A percentile compares a stretch with the other conserved stretches of the same genome.
These are phyloP conservation scores for Metschnikowia drakensbergensis DNA, from an alignment of 805 yeast genomes.

Conservation along the genomic window DNA sequence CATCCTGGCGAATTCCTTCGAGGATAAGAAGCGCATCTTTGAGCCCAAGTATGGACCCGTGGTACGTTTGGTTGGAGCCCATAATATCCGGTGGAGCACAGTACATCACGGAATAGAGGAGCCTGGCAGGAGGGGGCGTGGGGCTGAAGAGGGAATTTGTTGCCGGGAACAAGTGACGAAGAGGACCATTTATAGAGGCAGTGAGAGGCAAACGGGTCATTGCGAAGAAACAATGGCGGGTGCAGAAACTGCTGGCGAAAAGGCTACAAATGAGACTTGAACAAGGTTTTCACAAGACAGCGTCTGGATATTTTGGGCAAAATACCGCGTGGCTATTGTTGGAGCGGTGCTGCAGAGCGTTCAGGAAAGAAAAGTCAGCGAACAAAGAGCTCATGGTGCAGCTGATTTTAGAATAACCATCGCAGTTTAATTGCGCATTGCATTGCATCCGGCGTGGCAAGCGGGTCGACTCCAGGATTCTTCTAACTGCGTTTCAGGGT, in stretches of 20 bases:
- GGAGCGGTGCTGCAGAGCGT: not conserved
- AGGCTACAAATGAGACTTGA: not conserved
- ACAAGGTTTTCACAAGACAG: not conserved
- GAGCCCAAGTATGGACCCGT: slow-evolving; percentile 54
- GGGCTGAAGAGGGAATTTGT: not conserved
- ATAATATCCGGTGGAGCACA: slow-evolving; percentile 2
- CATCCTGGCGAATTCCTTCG: slow-evolving; percentile 58
- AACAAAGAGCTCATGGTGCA: not conserved
- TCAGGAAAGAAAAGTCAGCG: slow-evolving; percentile 1
- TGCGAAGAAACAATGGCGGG: not conserved
- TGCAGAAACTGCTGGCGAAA: not conserved
- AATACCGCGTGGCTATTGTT: not conserved
- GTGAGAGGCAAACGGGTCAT: not conserved
- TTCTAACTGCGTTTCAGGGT: not conserved
- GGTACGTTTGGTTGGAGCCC: slow-evolving; percentile 46
- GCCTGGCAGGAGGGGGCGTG: not conserved
- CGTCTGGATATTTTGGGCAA: not conserved
- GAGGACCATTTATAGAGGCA: not conserved
- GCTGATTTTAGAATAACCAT: slow-evolving; percentile 1
- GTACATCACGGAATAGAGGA: not conserved
- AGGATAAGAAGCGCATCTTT: slow-evolving; percentile 61
- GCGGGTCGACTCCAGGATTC: not conserved
- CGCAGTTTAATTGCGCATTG: slow-evolving; percentile 3
- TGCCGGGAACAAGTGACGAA: not conserved
- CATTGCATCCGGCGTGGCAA: slow-evolving; percentile 1